Evolutionary conservation across 2,329 filamentous ascomycete genomes (phyloP).

Genomic region (Aspergillus unguis): DNA sequence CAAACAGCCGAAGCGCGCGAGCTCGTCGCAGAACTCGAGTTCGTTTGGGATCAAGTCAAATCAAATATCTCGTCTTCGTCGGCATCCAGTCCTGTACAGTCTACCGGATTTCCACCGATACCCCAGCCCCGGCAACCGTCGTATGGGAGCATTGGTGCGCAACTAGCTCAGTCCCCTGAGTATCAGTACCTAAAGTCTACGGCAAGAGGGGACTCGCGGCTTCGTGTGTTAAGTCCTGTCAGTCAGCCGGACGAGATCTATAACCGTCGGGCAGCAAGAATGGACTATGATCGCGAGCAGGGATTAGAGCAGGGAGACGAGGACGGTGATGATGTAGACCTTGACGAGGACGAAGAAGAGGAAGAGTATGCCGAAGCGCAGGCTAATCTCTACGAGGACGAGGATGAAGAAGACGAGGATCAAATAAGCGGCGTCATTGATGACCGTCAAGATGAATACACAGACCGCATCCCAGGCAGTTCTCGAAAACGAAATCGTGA

Average conservation of each 20-base stretch:
- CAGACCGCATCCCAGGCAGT: constrained; percentile 2
- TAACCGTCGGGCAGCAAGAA: constrained; percentile 29
- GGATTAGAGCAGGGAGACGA: constrained; percentile 21
- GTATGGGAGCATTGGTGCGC: constrained; percentile 36
- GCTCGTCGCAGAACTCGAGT: constrained; percentile 91
- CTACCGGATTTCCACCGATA: constrained; percentile 28
- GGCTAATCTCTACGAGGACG: constrained; percentile 31
- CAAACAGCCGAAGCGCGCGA: constrained; percentile 77
- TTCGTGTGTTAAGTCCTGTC: constrained; percentile 78
- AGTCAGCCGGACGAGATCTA: constrained; percentile 72
- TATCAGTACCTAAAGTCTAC: constrained; percentile 47
- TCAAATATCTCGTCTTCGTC: constrained; percentile 66
- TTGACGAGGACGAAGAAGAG: constrained; percentile 35
- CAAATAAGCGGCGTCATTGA: constrained; percentile 2
- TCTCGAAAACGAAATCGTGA: constrained; percentile 10
- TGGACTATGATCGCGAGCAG: constrained; percentile 30
- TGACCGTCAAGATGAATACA: constrained; percentile 3
- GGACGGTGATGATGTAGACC: constrained; percentile 36
- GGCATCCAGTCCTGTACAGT: constrained; percentile 26
- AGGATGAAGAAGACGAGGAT: constrained; percentile 13
- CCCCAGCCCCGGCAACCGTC: constrained; percentile 29
- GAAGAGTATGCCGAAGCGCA: constrained; percentile 37
- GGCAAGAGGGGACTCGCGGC: constrained; percentile 44
- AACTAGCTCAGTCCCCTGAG: constrained; percentile 35
- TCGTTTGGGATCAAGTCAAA: constrained; percentile 98